Base-by-base conservation (phyloP, 2,329 filamentous ascomycete species). In the Ascochyta clinopodiicola region DNA sequence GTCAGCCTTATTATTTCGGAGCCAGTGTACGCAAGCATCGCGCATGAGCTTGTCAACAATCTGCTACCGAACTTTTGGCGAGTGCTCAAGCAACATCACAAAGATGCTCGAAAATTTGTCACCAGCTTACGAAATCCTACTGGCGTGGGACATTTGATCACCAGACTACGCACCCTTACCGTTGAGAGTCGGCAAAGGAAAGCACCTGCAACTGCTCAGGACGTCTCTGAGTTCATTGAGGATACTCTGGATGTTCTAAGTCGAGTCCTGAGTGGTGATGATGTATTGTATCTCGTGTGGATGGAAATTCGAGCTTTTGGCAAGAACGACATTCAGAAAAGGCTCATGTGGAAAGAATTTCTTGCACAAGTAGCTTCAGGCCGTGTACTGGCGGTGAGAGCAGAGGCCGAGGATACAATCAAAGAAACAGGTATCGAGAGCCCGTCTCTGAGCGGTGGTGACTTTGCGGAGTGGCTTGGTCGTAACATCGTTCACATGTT, bases 11-110 rank as follows among this genome's bases (percentile, higher is more conserved):
- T 81, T 39, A 74, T 79, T 2, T 88, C 91, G 3, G 84, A 84
- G 29, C 87, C 93, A 1, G 78, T 86, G 57, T 85, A 87, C 52
- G 87, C 91, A 19, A 90, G 92, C 64, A 85, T 97, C 29, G 80
- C 94, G 47, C 88, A 92, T 68, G 78, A 85, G 3, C 78, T 99
- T 32, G 86, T 96, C 55, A 87, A 84, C 15, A 85, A 87, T 29
- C 92, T 90, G 24, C 79, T 92, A 7, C 90, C 91, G 1, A 90
- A 93, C 69, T 96, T 94, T 75, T 98, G 95, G 94, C 71, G 80
- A 3, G 25, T 47, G 3, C 34, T 67, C n/a, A 53, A 50, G 19
- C 51, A 60, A 12, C 39, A 21, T 6, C 6, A 39, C 2, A 39
- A 32, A 17, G 36, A 69, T 17, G 36, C 51, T 22, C 53, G 57